phyloP scores from a whole-genome alignment of 2,329 filamentous ascomycete genomes.

The Ophidiomyces ophidiicola region DNA sequence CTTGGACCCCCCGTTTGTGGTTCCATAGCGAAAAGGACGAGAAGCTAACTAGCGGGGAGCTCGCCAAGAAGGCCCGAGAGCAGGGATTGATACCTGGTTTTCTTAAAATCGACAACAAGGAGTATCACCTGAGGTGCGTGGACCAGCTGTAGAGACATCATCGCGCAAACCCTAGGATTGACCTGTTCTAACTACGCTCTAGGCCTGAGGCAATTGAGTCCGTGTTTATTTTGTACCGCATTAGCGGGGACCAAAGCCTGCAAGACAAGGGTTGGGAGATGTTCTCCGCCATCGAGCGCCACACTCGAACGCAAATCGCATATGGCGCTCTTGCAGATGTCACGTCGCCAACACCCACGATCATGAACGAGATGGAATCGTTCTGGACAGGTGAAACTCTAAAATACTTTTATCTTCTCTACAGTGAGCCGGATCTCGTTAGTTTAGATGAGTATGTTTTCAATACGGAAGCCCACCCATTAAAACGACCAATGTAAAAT shows the following conservation, averaged over 20 bases:
- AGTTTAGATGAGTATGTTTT: conserved; percentile 58
- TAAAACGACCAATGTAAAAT: conserved; percentile 25
- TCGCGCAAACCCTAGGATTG: background rate
- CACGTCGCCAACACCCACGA: conserved; percentile 5
- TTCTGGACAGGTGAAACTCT: conserved; percentile 87
- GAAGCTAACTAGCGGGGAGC: background rate
- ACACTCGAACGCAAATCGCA: conserved; percentile 54
- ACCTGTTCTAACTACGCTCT: background rate
- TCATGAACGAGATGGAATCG: conserved; percentile 60
- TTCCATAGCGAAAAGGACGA: conserved; percentile 9
- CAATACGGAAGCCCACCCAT: conserved; percentile 45
- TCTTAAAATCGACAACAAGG: conserved; percentile 5
- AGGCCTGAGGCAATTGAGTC: conserved; percentile 76
- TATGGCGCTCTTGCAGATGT: conserved; percentile 42
- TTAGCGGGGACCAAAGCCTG: conserved; percentile 64
- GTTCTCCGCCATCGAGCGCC: conserved; percentile 58
- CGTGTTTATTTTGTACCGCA: conserved; percentile 81
- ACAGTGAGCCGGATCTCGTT: conserved; percentile 52
- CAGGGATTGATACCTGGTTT: conserved; percentile 13
- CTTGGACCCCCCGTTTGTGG: too few relatives aligned
- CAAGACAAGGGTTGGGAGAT: conserved; percentile 78
- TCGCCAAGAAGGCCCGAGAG: conserved; percentile 2
- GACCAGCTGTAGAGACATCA: background rate
- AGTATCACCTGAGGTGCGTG: conserved; percentile 13
- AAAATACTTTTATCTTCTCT: conserved; percentile 85